Evolutionary conservation across 495 filamentous ascomycete genomes (phyloP).

Genomic region (Tuber indicum): DNA sequence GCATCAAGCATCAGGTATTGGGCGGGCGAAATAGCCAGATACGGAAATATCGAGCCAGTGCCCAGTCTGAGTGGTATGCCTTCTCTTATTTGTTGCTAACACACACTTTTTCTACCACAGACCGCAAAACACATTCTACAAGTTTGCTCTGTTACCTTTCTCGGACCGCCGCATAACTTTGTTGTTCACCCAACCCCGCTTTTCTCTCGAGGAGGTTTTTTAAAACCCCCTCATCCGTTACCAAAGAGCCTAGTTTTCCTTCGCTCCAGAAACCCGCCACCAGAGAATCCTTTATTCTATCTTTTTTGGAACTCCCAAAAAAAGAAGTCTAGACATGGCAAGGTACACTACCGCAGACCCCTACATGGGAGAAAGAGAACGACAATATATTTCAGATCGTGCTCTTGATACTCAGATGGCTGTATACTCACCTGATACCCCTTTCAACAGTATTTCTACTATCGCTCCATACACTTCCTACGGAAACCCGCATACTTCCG

Average conservation of each 20-base stretch:
- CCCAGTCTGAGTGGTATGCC: not conserved
- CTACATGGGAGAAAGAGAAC: slow-evolving; percentile 17
- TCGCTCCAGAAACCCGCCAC: not conserved
- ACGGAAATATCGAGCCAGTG: not conserved
- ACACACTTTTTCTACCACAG: not conserved
- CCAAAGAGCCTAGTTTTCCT: not conserved
- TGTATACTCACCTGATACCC: slow-evolving; percentile 23
- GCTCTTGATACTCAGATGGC: slow-evolving; percentile 25
- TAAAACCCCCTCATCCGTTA: slow-evolving; percentile 4
- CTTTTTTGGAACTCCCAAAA: slow-evolving; percentile 11
- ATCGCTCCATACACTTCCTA: slow-evolving; percentile 30
- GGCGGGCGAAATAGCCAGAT: not conserved
- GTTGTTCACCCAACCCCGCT: slow-evolving; percentile 4
- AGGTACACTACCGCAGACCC: slow-evolving; percentile 20
- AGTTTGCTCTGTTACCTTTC: slow-evolving; percentile 11
- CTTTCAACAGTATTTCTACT: slow-evolving; percentile 21
- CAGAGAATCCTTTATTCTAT: slow-evolving; percentile 7
- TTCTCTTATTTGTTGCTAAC: slow-evolving; percentile 4
- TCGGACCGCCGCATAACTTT: slow-evolving; percentile 13
- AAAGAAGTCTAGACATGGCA: slow-evolving; percentile 27
- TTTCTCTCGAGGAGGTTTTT: slow-evolving; percentile 13
- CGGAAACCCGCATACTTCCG: slow-evolving; percentile 15
- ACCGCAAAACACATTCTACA: slow-evolving; percentile 5
- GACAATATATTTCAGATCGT: slow-evolving; percentile 17
- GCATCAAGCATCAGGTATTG: not conserved